Percentiles rank a stretch among this genome's conserved stretches.
These are phyloP conservation scores for Saussurea involucrata DNA, from an alignment of 129 eudicot genomes.

Conservation along the genomic window DNA sequence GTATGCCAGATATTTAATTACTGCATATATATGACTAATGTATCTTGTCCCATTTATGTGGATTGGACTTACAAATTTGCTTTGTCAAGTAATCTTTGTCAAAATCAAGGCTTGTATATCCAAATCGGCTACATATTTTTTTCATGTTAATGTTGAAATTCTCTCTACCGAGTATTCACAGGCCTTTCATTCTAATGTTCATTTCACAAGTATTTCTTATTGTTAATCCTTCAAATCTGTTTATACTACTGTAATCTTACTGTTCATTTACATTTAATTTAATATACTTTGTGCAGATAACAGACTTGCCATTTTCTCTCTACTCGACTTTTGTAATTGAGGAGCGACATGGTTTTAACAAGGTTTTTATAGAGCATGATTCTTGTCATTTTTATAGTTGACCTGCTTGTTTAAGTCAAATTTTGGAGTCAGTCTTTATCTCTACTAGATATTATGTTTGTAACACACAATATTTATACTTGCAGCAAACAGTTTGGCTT, in stretches of 20 bases:
- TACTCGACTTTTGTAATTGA: constrained; percentile 97
- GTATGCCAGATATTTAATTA: background rate
- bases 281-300: constrained; percentile 49
- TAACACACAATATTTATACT: constrained; percentile 10
- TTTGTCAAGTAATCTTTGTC: background rate
- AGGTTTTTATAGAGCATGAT: constrained; percentile 37
- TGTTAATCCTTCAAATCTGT: background rate
- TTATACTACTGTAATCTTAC: background rate
- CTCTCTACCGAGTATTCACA: background rate
- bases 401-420: background rate
- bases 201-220: background rate
- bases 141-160: background rate
- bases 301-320: constrained; percentile 94
- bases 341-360: constrained; percentile 96
- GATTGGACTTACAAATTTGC: background rate
- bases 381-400: background rate
- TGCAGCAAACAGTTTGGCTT: constrained; percentile 92
- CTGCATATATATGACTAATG: background rate
- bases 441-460: constrained; percentile 4
- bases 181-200: background rate
- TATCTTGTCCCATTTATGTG: background rate
- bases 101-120: background rate
- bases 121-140: background rate
- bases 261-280: constrained; percentile 8
- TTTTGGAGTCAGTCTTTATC: background rate